Evolutionary conservation across 1,139 yeast genomes (phyloP).

Genomic region (Zygoascus sp.): DNA sequence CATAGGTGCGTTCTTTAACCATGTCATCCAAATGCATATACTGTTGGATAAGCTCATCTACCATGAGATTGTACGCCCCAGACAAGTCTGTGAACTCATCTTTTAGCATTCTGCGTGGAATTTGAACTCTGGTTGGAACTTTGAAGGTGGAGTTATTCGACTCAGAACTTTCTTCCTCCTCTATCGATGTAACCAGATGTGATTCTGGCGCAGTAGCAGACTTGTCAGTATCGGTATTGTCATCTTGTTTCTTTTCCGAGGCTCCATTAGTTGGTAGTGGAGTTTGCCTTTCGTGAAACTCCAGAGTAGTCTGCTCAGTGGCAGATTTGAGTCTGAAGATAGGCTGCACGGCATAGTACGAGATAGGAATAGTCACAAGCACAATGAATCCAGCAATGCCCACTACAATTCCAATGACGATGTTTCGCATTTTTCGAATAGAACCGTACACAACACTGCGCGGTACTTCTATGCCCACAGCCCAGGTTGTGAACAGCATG

Average conservation of each 20-base stretch:
- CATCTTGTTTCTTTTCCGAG: background rate
- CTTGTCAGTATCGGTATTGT: background rate
- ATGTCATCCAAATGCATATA: slow-evolving; percentile 82
- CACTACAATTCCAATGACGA: slow-evolving; percentile 72
- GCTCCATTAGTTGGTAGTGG: slow-evolving; percentile 1
- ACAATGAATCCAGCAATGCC: slow-evolving; percentile 77
- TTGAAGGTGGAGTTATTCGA: slow-evolving; percentile 14
- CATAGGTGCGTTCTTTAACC: slow-evolving; percentile 82
- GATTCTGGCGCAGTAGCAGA: background rate
- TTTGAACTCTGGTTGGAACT: slow-evolving; percentile 46
- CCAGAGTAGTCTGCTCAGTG: slow-evolving; percentile 54
- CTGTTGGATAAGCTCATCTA: slow-evolving; percentile 79
- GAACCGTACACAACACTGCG: slow-evolving; percentile 60
- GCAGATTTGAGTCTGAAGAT: slow-evolving; percentile 77
- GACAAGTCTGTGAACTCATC: slow-evolving; percentile 88
- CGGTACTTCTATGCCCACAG: slow-evolving; percentile 67
- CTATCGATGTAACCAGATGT: slow-evolving; percentile 4
- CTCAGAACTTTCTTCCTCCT: slow-evolving; percentile 5
- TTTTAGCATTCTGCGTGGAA: slow-evolving; percentile 55
- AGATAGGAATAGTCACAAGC: slow-evolving; percentile 69
- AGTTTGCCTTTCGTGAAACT: slow-evolving; percentile 20
- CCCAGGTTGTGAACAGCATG: slow-evolving; percentile 58
- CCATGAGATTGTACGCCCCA: slow-evolving; percentile 87
- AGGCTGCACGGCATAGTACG: slow-evolving; percentile 83
- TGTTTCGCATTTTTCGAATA: slow-evolving; percentile 54